phyloP scores from a whole-genome alignment of 176 grass and related monocot species.

The Oryza brachyantha region DNA sequence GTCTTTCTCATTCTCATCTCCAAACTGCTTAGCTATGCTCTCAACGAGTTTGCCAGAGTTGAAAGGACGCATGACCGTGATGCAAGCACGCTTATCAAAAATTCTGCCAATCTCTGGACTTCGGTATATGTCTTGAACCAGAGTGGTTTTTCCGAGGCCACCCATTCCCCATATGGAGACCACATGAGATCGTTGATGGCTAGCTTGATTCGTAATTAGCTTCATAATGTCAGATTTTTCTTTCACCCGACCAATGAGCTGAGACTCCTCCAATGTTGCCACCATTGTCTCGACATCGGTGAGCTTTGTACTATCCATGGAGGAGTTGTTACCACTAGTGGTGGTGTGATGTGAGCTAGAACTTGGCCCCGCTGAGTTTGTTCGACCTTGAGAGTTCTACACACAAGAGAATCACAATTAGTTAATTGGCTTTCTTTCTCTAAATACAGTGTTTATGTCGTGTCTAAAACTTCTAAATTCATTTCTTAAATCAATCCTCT shows the following conservation, averaged over 20 bases:
- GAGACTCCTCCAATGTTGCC: background rate
- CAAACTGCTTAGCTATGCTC: background rate
- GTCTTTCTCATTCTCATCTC: background rate
- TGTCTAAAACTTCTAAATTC: no score
- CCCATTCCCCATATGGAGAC: constrained; percentile 33
- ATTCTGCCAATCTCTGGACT: background rate
- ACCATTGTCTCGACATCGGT: no score
- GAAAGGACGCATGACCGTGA: constrained; percentile 26
- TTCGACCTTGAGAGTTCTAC: background rate
- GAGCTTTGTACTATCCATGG: background rate
- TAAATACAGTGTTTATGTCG: no score
- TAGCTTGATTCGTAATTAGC: background rate
- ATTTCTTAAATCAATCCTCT: no score
- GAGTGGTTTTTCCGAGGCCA: constrained; percentile 40
- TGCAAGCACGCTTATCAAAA: constrained; percentile 28
- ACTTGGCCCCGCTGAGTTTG: background rate
- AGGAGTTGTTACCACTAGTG: background rate
- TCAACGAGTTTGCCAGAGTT: background rate
- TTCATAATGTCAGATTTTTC: background rate
- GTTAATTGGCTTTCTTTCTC: no score
- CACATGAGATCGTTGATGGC: background rate
- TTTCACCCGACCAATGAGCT: background rate
- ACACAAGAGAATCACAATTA: background rate
- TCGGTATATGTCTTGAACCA: constrained; percentile 18
- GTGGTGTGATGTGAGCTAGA: background rate